Conservation (phyloP, 495 filamentous ascomycete species). For the Aspergillus haitiensis region DNA sequence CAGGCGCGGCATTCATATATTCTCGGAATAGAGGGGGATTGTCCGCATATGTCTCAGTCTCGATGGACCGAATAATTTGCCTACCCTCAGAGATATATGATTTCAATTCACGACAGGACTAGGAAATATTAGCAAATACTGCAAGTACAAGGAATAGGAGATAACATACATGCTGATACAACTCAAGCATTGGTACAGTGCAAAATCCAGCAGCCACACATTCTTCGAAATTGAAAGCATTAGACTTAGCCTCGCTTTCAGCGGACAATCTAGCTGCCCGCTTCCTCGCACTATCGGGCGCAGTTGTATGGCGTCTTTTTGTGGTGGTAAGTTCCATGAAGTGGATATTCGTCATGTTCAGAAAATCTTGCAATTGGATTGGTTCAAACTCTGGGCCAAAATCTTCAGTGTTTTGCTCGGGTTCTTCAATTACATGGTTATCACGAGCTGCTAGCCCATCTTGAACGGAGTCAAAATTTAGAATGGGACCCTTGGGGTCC, state of each 20-base stretch:
- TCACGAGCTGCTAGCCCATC: conserved; percentile 26
- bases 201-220: conserved; percentile 88
- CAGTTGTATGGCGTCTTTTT: conserved; percentile 83
- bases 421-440: conserved; percentile 24
- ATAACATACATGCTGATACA: conserved; percentile 83
- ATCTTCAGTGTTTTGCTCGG: conserved; percentile 21
- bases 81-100: conserved; percentile 91
- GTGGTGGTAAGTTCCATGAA: conserved; percentile 96
- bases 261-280: conserved; percentile 36
- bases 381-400: conserved; percentile 53
- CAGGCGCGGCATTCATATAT: conserved; percentile 83
- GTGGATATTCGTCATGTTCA: conserved; percentile 91
- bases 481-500: conserved; percentile 20
- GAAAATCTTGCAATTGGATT: conserved; percentile 86
- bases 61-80: conserved; percentile 82
- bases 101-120: conserved; percentile 92
- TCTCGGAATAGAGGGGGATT: conserved; percentile 90
- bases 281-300: conserved; percentile 52
- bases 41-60: conserved; percentile 78
- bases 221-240: conserved; percentile 59
- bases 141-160: neutral
- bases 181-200: conserved; percentile 85
- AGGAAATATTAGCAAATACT: conserved; percentile 34
- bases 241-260: conserved; percentile 46
- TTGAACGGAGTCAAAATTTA: conserved; percentile 30